Evolutionary conservation across 441 rosid genomes (phyloP).

Genomic region (Pelargonium exstipulatum): DNA sequence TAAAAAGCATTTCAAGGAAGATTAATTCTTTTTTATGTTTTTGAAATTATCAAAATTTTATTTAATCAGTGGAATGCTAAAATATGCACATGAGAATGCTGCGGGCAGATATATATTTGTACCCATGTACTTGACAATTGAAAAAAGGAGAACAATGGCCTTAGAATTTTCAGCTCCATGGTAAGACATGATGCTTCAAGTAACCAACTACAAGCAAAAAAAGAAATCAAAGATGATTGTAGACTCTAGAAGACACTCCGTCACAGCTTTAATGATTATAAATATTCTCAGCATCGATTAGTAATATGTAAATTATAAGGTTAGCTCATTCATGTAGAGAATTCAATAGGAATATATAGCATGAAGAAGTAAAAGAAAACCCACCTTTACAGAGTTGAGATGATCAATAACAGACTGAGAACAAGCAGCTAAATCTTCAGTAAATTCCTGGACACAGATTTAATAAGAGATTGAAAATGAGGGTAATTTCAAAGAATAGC

Average conservation of each 20-base stretch:
- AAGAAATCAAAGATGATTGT: no score
- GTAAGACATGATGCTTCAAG: no score
- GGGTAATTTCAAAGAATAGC: constrained; percentile 3
- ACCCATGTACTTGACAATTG: no score
- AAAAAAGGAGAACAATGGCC: no score
- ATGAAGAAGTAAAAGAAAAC: constrained; percentile 16
- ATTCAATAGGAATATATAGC: constrained; percentile 10
- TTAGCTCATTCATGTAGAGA: background rate
- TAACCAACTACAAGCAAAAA: no score
- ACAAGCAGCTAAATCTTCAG: constrained; percentile 72
- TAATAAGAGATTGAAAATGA: background rate
- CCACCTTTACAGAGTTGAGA: constrained; percentile 55
- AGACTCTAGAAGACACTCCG: background rate
- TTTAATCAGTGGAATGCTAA: background rate
- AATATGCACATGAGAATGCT: background rate
- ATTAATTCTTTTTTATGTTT: background rate
- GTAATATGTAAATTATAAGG: background rate
- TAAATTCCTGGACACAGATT: constrained; percentile 51
- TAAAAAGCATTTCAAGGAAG: background rate
- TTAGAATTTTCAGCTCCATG: no score
- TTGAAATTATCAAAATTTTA: background rate
- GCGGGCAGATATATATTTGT: background rate
- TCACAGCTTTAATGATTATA: background rate
- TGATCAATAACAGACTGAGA: constrained; percentile 60
- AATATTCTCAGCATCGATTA: background rate